A percentile compares a stretch with the other conserved stretches of the same genome.
Evolutionary conservation across 176 grass and related monocot genomes (phyloP).

Genomic region (Eragrostis curvula): DNA sequence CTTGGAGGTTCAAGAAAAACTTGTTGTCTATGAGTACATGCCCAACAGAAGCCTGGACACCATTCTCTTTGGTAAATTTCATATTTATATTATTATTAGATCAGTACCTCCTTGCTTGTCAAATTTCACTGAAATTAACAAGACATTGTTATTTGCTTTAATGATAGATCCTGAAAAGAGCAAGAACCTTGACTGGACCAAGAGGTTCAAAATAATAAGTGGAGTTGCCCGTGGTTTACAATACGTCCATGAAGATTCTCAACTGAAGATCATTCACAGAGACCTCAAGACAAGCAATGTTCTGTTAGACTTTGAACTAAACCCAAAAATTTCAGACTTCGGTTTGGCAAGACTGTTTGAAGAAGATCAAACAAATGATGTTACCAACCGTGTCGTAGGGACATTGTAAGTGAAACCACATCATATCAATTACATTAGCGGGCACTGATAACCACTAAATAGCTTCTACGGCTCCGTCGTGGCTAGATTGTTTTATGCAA

Average conservation of each 20-base stretch:
- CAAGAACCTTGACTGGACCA: slow-evolving; percentile 50
- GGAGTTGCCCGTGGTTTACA: slow-evolving; percentile 70
- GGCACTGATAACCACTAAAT: too few species aligned
- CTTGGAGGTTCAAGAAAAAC: slow-evolving; percentile 68
- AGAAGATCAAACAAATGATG: slow-evolving; percentile 55
- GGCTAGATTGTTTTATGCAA: too few species aligned
- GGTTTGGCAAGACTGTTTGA: slow-evolving; percentile 70
- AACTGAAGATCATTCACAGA: slow-evolving; percentile 66
- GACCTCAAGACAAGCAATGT: slow-evolving; percentile 61
- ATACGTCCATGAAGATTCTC: slow-evolving; percentile 87
- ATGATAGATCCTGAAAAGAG: slow-evolving; percentile 47
- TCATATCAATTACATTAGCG: too few species aligned
- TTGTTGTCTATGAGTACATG: slow-evolving; percentile 66
- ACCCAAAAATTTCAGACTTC: slow-evolving; percentile 80
- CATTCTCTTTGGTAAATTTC: slow-evolving; percentile 55
- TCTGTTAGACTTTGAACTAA: slow-evolving; percentile 52
- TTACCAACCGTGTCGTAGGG: slow-evolving; percentile 59
- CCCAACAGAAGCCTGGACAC: slow-evolving; percentile 83
- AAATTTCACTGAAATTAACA: too few species aligned
- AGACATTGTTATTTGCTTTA: background rate
- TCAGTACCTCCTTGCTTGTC: too few species aligned
- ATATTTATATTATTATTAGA: too few species aligned
- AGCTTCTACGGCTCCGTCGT: too few species aligned
- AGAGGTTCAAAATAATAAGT: slow-evolving; percentile 50
- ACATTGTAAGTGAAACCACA: slow-evolving; percentile 82